Evolutionary conservation across 73 alveolate species (phyloP), one percentile per base, ranked within the genome.

Genomic region (Paramecium primaurelia): DNA sequence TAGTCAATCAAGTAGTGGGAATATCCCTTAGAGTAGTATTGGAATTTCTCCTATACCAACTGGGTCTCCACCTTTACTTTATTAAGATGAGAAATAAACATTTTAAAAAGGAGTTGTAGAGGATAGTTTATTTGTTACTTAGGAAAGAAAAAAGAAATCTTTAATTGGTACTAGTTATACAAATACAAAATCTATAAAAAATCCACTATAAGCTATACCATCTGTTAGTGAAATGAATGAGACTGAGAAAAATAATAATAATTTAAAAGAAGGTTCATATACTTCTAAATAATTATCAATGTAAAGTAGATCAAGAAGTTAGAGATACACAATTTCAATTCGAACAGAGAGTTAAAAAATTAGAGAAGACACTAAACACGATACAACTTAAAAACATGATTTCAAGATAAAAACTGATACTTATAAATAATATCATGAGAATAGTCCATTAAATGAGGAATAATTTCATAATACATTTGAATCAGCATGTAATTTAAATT

Each of bases 171-270:
- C 77, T 2, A 80, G 28, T 42, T 28, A 80, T 32, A 2, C 77
- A 28, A 80, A 80, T 47, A 49, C 91, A 8, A 80, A 49, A 80
- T 75, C 58, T 32, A 14, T 42, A 8, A 75, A 42, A 20, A 75
- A 75, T 75, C 88, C 58, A 1, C 40, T 75, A 4, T 38, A 34
- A 30, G 88, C 88, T 36, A 75, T 75, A 4, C 88, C 88, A 16
- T 75, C 88, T 38, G 88, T 75, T 9, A 75, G 88, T 75, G 88
- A 75, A 34, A 64, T 64, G 84, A 64, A 64, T 64, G 84, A 64
- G 9, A 64, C 51, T 64, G 84, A 64, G 25, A 64, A 64, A 64
- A 14, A 16, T 2, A 64, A 64, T 64, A 64, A 64, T 28, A 64
- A 64, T 32, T 64, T 64, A 28, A 64, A 34, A 12, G 84, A 64